Conservation (phyloP, 2,329 filamentous ascomycete genomes). For the Thielaviopsis euricoi region DNA sequence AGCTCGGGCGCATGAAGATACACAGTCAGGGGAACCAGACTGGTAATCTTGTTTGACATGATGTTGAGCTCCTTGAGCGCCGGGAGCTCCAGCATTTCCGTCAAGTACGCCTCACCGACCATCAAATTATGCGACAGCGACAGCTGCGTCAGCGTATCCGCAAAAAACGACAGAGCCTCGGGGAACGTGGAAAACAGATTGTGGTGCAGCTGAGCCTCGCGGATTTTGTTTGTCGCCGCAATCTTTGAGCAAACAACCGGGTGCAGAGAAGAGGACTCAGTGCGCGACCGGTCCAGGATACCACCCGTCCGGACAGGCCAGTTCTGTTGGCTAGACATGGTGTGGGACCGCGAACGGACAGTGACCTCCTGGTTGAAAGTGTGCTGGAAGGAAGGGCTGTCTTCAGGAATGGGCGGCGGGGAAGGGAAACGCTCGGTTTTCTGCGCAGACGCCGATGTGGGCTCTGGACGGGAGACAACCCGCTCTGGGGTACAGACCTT, state of each 20-base stretch:
- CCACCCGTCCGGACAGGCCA: conserved; percentile 44
- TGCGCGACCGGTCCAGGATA: conserved; percentile 53
- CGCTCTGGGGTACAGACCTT: neutral
- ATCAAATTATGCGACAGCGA: conserved; percentile 64
- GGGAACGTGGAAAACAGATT: conserved; percentile 62
- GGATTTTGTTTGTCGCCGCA: conserved; percentile 33
- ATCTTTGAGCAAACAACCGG: conserved; percentile 39
- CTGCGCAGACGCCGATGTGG: neutral
- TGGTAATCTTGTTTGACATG: conserved; percentile 54
- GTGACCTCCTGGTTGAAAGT: conserved; percentile 24
- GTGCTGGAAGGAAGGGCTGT: neutral
- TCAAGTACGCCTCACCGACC: conserved; percentile 46
- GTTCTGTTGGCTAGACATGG: conserved; percentile 27
- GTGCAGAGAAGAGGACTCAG: conserved; percentile 43
- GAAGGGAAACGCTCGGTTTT: neutral
- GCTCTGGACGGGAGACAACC: neutral
- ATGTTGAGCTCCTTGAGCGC: conserved; percentile 64
- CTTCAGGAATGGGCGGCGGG: neutral
- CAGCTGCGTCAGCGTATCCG: conserved; percentile 51
- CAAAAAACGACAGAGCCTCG: conserved; percentile 52
- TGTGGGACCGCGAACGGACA: conserved; percentile 30
- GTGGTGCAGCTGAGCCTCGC: conserved; percentile 52
- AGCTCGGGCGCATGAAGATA: conserved; percentile 59
- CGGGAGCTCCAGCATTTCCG: conserved; percentile 50
- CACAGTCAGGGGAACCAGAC: conserved; percentile 46